Conservation (phyloP, 169 alveolate genomes). For the Plasmodium falciparum region DNA sequence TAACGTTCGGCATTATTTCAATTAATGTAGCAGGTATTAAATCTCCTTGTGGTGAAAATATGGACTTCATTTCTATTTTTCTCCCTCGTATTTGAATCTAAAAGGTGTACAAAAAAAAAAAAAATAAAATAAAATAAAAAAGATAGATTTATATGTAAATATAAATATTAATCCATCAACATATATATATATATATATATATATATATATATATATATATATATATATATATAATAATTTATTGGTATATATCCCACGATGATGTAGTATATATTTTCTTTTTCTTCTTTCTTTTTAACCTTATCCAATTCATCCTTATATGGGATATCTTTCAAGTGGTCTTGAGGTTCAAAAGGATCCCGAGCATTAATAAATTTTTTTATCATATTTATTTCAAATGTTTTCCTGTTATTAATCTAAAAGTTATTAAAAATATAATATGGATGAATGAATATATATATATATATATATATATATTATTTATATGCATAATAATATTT, state of each 20-base stretch:
- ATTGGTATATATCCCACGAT: neutral
- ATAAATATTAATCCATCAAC: neutral
- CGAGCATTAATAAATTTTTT: slow-evolving; percentile 53
- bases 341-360: slow-evolving; percentile 73
- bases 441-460: neutral
- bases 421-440: neutral
- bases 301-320: slow-evolving; percentile 72
- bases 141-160: neutral
- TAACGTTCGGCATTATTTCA: slow-evolving; percentile 75
- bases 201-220: neutral
- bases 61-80: slow-evolving; percentile 65
- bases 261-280: neutral
- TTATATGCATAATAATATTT: neutral
- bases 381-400: slow-evolving; percentile 26
- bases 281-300: slow-evolving; percentile 24
- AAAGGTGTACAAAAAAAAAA: neutral
- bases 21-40: slow-evolving; percentile 73
- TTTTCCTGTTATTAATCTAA: slow-evolving; percentile 28
- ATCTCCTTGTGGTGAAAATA: slow-evolving; percentile 67
- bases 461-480: neutral
- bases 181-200: neutral
- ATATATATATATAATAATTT: neutral
- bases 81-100: slow-evolving; percentile 74
- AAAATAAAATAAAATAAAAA: no score
- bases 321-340: slow-evolving; percentile 68